Evolutionary conservation across 768 basidiomycete genomes (phyloP), one percentile per base, ranked within the genome.

Genomic region (Calocybe cyanea): DNA sequence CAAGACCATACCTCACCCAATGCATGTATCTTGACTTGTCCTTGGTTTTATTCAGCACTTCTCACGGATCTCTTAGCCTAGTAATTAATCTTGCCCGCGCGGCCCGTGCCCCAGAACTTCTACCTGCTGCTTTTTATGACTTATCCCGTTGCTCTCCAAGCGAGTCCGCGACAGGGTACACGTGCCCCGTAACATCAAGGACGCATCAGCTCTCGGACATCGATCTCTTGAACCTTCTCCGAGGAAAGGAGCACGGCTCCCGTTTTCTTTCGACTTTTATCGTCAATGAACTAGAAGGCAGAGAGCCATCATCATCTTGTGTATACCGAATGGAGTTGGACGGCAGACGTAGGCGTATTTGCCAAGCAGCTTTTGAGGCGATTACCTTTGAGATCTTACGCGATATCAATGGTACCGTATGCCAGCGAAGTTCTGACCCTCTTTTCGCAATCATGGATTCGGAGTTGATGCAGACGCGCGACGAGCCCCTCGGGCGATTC

Each of bases 111-210:
- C 67, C 66, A 0, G 75, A 80, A 52, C 75, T 89, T 25, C 69
- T 88, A 2, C 85, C 86, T 4, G 75, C 87, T 21, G 86, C 86
- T 4, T 86, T 87, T 64, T 90, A 90, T 61, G 87, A 89, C 60
- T 75, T 90, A 33, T 87, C 83, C 17, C 83, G 87, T 32, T 78
- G 67, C 54, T 65, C 76, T 23, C 79, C 83, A 1, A 86, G 80
- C 55, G 77, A 79, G 39, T 77, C 79, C 25, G 76, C 76, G 21
- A 61, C 69, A 5, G 85, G 83, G 5, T 68, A 74, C 58, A 69
- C 63, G 44, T 71, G 62, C 51, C 55, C 65, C 15, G 46, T 61
- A 40, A 64, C 64, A 32, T 63, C 54, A 43, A 59, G 47, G 13
- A 60, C 45, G 8, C 72, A 80, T 55, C 55, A 61, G 32, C 74